A percentile compares a stretch with the other conserved stretches of the same genome.
Conservation (phyloP, 2,329 filamentous ascomycete species). For the Albifimbria verrucaria region DNA sequence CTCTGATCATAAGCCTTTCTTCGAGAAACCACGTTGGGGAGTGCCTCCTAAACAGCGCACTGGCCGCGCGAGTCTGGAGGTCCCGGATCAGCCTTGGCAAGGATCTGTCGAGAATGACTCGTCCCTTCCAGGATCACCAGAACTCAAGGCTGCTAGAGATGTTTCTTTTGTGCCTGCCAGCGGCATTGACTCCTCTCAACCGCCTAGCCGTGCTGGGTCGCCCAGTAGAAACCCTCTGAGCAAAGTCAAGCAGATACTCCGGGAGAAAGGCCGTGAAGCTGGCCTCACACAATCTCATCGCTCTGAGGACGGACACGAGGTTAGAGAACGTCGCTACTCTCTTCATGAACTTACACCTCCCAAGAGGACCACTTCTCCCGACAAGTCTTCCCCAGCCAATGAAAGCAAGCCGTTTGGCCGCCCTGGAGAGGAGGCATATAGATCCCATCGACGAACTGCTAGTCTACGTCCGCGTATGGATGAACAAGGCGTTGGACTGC, state of each 20-base stretch:
- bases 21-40: slow-evolving; percentile 15
- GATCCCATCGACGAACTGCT: slow-evolving; percentile 43
- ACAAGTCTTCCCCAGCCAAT: slow-evolving; percentile 8
- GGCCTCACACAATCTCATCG: slow-evolving; percentile 29
- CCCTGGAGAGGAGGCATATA: slow-evolving; percentile 44
- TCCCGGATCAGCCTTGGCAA: slow-evolving; percentile 35
- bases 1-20: slow-evolving; percentile 27
- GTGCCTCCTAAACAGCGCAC: slow-evolving; percentile 21
- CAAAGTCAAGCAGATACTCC: slow-evolving; percentile 54
- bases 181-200: slow-evolving; percentile 60
- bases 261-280: slow-evolving; percentile 49
- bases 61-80: slow-evolving; percentile 46
- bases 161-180: slow-evolving; percentile 54
- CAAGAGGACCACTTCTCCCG: slow-evolving; percentile 15
- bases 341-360: slow-evolving; percentile 21
- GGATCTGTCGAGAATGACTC: slow-evolving; percentile 42
- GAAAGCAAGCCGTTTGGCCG: slow-evolving; percentile 32
- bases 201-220: slow-evolving; percentile 60
- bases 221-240: slow-evolving; percentile 58
- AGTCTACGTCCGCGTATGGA: slow-evolving; percentile 42
- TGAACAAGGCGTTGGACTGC: slow-evolving; percentile 31
- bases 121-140: slow-evolving; percentile 50
- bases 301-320: slow-evolving; percentile 29
- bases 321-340: slow-evolving; percentile 17
- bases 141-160: slow-evolving; percentile 43